These are phyloP conservation scores for Quercus variabilis DNA, from an alignment of 306 rosid species.

Conservation along the genomic window DNA sequence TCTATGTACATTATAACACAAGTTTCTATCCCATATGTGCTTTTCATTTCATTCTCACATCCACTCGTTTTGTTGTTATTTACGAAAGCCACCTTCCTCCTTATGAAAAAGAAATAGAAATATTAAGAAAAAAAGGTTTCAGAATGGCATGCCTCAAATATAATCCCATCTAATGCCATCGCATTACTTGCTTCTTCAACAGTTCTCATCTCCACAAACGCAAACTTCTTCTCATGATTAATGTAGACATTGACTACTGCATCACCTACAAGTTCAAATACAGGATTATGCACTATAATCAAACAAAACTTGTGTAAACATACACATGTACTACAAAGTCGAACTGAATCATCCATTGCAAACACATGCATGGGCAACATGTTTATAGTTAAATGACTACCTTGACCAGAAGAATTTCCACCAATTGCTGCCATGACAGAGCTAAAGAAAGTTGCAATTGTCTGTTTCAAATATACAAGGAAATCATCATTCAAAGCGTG, in stretches of 20 bases:
- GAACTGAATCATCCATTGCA: conserved; percentile 6
- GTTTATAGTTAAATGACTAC: conserved; percentile 22
- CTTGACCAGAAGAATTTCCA: conserved; percentile 76
- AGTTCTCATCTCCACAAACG: conserved; percentile 88
- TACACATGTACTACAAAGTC: neutral
- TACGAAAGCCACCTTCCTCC: neutral
- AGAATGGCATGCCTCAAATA: conserved; percentile 57
- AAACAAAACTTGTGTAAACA: conserved; percentile 9
- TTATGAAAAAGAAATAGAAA: neutral
- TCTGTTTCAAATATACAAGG: conserved; percentile 32
- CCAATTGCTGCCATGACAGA: conserved; percentile 77
- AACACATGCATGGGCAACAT: neutral
- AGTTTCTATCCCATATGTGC: neutral
- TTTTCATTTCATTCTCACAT: conserved; percentile 6
- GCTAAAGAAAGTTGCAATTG: conserved; percentile 78
- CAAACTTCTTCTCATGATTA: conserved; percentile 86
- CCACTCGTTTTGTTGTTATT: neutral
- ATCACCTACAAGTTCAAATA: conserved; percentile 54
- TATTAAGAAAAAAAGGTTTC: neutral
- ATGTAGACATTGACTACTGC: conserved; percentile 83
- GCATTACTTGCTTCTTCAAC: conserved; percentile 93
- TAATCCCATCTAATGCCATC: conserved; percentile 83
- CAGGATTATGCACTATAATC: conserved; percentile 19
- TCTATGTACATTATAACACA: neutral
- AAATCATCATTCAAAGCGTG: conserved; percentile 14